Conservation (phyloP, 352 stramenopile species). For the Globisporangium sylvaticum region DNA sequence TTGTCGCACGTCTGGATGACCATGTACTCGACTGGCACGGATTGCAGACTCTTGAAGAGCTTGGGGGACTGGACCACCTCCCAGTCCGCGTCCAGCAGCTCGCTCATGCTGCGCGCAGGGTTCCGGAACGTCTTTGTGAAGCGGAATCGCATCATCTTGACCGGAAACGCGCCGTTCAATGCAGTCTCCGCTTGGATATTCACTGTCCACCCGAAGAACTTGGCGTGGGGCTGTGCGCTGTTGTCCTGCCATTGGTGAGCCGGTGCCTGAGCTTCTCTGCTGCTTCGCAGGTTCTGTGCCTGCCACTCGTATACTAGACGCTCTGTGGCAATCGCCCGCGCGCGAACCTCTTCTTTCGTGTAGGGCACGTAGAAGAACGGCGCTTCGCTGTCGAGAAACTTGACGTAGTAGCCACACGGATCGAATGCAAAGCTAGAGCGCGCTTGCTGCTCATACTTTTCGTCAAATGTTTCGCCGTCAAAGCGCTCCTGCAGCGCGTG, state of each 20-base stretch:
- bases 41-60: background rate
- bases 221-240: background rate
- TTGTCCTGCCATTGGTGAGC: too few relatives aligned
- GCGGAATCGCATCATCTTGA: background rate
- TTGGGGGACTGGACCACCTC: background rate
- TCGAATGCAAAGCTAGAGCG: background rate
- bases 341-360: background rate
- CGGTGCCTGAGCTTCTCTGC: background rate
- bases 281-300: background rate
- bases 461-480: background rate
- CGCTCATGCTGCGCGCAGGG: background rate
- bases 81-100: background rate
- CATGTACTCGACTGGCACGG: background rate
- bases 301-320: background rate
- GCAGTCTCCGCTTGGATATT: background rate
- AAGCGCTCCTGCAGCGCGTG: background rate
- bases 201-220: background rate
- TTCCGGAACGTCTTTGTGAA: background rate
- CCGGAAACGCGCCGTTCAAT: background rate
- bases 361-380: background rate
- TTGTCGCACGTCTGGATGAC: background rate
- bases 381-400: background rate
- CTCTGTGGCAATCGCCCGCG: background rate
- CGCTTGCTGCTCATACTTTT: background rate
- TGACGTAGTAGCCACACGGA: background rate